Percentiles rank a stretch among this genome's conserved stretches.
phyloP scores from a whole-genome alignment of 2,329 filamentous ascomycete genomes.

The Scytalidium sp. region DNA sequence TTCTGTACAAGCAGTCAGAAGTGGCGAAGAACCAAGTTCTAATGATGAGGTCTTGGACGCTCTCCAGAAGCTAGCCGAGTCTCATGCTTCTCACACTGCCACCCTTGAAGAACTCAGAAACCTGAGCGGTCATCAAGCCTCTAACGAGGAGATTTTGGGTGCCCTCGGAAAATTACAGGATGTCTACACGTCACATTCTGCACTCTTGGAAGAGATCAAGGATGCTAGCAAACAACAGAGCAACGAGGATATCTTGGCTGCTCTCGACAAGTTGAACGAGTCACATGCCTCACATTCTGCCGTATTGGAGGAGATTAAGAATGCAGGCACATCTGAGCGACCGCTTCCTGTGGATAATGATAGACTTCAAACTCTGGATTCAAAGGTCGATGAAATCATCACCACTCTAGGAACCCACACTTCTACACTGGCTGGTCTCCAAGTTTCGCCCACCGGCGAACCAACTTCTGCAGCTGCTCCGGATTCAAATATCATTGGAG shows the following conservation, averaged over 20 bases:
- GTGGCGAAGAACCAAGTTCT: neutral
- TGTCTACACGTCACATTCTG: constrained; percentile 8
- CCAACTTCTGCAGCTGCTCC: neutral
- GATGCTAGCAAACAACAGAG: neutral
- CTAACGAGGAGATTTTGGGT: neutral
- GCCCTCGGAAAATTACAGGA: constrained; percentile 3
- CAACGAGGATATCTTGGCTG: constrained; percentile 15
- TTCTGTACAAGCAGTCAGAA: too few species aligned
- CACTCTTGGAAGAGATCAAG: constrained; percentile 14
- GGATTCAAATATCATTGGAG: neutral
- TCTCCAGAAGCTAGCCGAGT: too few species aligned
- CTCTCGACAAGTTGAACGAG: constrained; percentile 20
- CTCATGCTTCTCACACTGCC: constrained; percentile 16
- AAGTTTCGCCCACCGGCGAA: neutral
- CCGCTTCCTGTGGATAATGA: neutral
- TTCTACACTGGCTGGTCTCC: constrained; percentile 9
- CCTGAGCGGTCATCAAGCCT: neutral
- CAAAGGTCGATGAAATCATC: constrained; percentile 13
- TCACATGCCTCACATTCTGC: constrained; percentile 16
- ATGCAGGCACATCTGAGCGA: neutral
- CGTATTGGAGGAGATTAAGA: constrained; percentile 15
- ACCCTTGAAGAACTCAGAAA: constrained; percentile 17
- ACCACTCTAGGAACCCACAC: constrained; percentile 18
- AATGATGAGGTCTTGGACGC: constrained; percentile 18
- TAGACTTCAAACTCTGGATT: constrained; percentile 5